Percentiles rank a stretch among this genome's conserved stretches.
phyloP scores from a whole-genome alignment of 192 early-diverging fungal genomes.

The Backusella sp. region DNA sequence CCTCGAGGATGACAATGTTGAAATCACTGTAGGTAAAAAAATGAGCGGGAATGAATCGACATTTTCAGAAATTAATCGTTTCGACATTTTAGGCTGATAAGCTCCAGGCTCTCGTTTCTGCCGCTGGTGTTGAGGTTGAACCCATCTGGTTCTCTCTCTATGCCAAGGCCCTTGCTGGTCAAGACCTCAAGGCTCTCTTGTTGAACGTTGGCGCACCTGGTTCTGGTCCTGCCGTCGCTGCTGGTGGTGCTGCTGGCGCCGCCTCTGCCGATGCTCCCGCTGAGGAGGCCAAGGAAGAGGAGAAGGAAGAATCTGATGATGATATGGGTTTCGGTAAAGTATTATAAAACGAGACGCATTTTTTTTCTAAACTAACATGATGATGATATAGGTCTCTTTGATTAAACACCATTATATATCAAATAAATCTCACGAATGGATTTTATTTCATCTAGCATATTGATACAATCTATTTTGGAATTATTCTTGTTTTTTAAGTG shows the following conservation, averaged over 20 bases:
- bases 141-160: slow-evolving; percentile 94
- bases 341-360: neutral
- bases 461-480: slow-evolving; percentile 7
- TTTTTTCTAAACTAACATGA: neutral
- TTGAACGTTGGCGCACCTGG: slow-evolving; percentile 83
- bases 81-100: slow-evolving; percentile 75
- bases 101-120: slow-evolving; percentile 86
- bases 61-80: too few species aligned
- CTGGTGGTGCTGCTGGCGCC: slow-evolving; percentile 37
- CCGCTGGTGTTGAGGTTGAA: slow-evolving; percentile 89
- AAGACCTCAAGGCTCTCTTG: slow-evolving; percentile 86
- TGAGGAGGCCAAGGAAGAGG: slow-evolving; percentile 56
- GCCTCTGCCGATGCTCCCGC: slow-evolving; percentile 38
- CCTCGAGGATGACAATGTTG: slow-evolving; percentile 96
- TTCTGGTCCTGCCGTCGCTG: slow-evolving; percentile 42
- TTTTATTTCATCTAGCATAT: neutral
- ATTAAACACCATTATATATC: slow-evolving; percentile 17
- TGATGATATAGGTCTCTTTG: slow-evolving; percentile 12
- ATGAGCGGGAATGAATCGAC: neutral
- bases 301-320: slow-evolving; percentile 73
- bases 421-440: neutral
- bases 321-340: slow-evolving; percentile 83
- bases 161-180: slow-evolving; percentile 96
- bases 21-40: slow-evolving; percentile 81
- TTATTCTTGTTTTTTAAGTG: neutral